Evolutionary conservation across 1,284 basidiomycete genomes (phyloP).

Genomic region (Ganoderma lingzhi): DNA sequence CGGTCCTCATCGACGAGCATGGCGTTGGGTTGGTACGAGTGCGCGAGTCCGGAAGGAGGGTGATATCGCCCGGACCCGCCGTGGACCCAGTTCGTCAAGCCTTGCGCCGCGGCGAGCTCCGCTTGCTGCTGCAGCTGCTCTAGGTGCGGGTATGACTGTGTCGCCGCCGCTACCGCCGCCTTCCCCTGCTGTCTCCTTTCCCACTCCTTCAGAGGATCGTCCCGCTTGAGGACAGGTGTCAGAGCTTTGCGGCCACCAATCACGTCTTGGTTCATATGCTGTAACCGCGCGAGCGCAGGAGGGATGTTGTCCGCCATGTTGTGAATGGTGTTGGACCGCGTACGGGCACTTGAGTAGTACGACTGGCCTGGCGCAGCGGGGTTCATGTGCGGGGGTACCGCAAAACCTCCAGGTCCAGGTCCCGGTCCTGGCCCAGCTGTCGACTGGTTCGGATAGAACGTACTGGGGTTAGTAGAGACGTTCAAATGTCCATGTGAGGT

Average conservation of each 20-base stretch:
- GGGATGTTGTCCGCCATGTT: conserved; percentile 91
- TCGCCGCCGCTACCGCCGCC: conserved; percentile 54
- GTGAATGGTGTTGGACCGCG: conserved; percentile 90
- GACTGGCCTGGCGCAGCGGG: conserved; percentile 67
- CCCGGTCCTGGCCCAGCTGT: conserved; percentile 32
- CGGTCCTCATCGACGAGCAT: conserved; percentile 72
- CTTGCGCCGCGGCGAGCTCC: conserved; percentile 76
- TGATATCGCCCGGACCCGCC: conserved; percentile 53
- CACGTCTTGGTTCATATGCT: conserved; percentile 89
- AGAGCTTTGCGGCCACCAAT: conserved; percentile 83
- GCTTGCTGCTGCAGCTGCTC: conserved; percentile 93
- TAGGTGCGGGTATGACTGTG: conserved; percentile 85
- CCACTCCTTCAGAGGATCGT: conserved; percentile 92
- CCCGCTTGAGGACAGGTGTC: conserved; percentile 89
- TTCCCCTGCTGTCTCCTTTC: conserved; percentile 82
- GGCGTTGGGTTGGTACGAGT: conserved; percentile 64
- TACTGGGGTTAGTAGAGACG: conserved; percentile 46
- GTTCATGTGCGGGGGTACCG: conserved; percentile 48
- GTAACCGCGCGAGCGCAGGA: conserved; percentile 87
- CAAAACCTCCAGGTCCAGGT: conserved; percentile 32
- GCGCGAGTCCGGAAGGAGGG: conserved; percentile 73
- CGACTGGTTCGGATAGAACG: conserved; percentile 52
- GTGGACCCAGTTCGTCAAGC: conserved; percentile 61
- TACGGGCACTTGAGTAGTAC: conserved; percentile 70
- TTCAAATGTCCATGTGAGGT: conserved; percentile 58